phyloP scores from a whole-genome alignment of 2,329 filamentous ascomycete species.

The Graphium sp. region DNA sequence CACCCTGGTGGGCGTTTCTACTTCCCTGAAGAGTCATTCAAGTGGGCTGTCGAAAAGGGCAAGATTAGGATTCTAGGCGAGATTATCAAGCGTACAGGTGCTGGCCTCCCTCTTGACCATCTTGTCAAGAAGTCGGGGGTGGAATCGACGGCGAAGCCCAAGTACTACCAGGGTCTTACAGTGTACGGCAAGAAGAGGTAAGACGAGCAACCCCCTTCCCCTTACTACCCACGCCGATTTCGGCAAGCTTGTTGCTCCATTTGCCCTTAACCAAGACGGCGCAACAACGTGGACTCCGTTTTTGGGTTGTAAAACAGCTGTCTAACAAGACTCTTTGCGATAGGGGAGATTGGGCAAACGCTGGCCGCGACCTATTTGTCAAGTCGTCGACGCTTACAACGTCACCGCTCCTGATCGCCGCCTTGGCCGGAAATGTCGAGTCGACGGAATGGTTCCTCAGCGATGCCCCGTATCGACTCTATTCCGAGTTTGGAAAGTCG shows the following conservation, averaged over 20 bases:
- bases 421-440: constrained; percentile 39
- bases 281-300: neutral
- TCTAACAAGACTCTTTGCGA: constrained; percentile 6
- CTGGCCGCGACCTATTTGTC: constrained; percentile 29
- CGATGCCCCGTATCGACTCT: constrained; percentile 49
- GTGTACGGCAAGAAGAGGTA: constrained; percentile 56
- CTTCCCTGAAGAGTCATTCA: constrained; percentile 23
- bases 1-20: too few relatives aligned
- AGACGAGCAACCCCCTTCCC: constrained; percentile 1
- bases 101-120: constrained; percentile 50
- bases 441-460: constrained; percentile 64
- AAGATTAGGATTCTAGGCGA: constrained; percentile 40
- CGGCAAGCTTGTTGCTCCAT: too few relatives aligned
- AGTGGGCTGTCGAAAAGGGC: constrained; percentile 24
- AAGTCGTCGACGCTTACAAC: constrained; percentile 22
- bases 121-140: constrained; percentile 50
- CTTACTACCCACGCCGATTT: too few relatives aligned
- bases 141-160: constrained; percentile 44
- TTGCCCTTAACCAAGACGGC: neutral
- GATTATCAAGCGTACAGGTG: constrained; percentile 49
- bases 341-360: constrained; percentile 53
- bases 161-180: constrained; percentile 60
- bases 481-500: constrained; percentile 47
- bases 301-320: neutral
- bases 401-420: constrained; percentile 45